phyloP scores from a whole-genome alignment of 768 basidiomycete species.

The Serpula lacrymans region DNA sequence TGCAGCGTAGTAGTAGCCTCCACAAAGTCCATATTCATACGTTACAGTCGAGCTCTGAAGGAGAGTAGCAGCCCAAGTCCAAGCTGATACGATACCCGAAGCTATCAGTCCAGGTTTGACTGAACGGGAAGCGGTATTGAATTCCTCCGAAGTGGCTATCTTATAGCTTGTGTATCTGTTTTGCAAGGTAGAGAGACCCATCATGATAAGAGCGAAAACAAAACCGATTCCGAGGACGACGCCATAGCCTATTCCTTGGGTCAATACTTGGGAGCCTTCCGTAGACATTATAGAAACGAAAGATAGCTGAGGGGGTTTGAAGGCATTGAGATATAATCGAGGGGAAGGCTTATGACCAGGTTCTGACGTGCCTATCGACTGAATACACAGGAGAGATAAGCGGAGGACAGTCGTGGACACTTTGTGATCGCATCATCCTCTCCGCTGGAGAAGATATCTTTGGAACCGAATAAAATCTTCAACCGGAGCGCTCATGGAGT shows the following conservation, averaged over 20 bases:
- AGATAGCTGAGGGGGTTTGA: not conserved
- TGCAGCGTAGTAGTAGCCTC: conserved; percentile 25
- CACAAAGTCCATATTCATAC: conserved; percentile 22
- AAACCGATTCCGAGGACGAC: conserved; percentile 28
- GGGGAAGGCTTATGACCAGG: too few relatives aligned
- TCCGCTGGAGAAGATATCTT: too few relatives aligned
- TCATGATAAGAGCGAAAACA: conserved; percentile 26
- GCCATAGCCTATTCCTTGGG: conserved; percentile 25
- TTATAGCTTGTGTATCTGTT: conserved; percentile 24
- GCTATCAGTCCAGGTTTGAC: conserved; percentile 16
- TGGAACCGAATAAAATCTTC: too few relatives aligned
- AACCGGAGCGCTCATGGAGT: too few relatives aligned
- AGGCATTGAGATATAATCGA: too few relatives aligned
- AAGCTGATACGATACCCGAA: conserved; percentile 22
- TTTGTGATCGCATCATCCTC: too few relatives aligned
- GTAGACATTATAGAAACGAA: conserved; percentile 9
- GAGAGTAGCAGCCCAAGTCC: conserved; percentile 30
- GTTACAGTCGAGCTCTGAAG: conserved; percentile 28
- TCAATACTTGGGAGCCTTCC: conserved; percentile 13
- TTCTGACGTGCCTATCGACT: too few relatives aligned
- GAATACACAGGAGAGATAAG: too few relatives aligned
- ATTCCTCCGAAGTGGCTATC: conserved; percentile 23
- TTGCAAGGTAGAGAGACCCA: conserved; percentile 22
- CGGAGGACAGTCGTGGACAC: too few relatives aligned
- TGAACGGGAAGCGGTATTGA: conserved; percentile 24